Base-by-base conservation (phyloP, 257 asterid species). In the Solanum okadae region DNA sequence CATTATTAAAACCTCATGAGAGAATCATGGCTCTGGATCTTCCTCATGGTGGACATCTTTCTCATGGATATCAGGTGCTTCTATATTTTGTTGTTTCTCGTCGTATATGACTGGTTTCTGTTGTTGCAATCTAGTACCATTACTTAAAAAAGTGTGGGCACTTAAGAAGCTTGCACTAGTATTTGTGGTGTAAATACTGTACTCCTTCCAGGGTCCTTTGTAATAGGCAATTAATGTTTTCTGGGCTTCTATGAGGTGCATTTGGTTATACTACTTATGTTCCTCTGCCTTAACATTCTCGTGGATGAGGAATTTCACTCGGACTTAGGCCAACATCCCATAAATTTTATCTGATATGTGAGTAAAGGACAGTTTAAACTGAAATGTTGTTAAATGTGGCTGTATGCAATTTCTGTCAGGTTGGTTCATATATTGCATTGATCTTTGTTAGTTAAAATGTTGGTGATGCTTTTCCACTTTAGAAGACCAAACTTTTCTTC, bases 31-130 rank as follows among this genome's bases (percentile, higher is more conserved):
- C 98, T 5, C 99, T 95, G 76, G 98, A 96, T 92, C 98, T 95
- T 92, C 98, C 98, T 90, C 99, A 96, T 71, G 99, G 98, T 88
- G 98, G 98, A 20, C 98, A 96, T 95, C 97, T 96, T 52, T 96
- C 99, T 83, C 99, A 96, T 86, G 98, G 98, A 86, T 95, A 95
- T 90, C 98, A 96, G 96, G 98, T 96, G 49, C 79, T 72, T 40
- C 56, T n/a, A 1, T 27, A 65, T 18, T 35, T 75, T 77, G 61
- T 77, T 77, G 13, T 77, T 77, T 77, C 59, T 77, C 23, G 34
- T 77, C 33, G 13, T 38, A n/a, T 6, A 77, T 38, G 34, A 15
- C 65, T 42, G 37, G 65, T 78, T 78, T 78, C 38, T 78, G 1
- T 33, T 78, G 8, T 78, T 25, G 63, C 18, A 56, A 78, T 40